These are phyloP conservation scores for Sarocladium kiliense DNA, from an alignment of 2,329 filamentous ascomycete species.

Conservation along the genomic window DNA sequence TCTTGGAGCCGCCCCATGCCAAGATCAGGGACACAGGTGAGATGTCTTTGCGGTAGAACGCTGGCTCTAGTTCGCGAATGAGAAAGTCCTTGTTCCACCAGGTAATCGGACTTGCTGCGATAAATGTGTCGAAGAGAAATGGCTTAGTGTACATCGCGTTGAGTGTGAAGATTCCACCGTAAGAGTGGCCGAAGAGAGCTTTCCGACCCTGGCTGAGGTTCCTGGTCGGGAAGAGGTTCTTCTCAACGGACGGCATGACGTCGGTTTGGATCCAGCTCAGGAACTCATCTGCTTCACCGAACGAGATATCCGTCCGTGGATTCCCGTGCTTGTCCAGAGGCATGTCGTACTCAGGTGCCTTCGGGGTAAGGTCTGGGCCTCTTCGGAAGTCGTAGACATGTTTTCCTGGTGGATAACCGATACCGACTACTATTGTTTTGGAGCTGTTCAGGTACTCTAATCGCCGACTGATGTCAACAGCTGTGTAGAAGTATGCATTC, in stretches of 20 bases:
- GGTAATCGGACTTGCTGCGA: slow-evolving; percentile 40
- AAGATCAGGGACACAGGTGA: slow-evolving; percentile 25
- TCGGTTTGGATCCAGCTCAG: slow-evolving; percentile 35
- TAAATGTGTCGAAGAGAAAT: slow-evolving; percentile 35
- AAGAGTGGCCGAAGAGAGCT: slow-evolving; percentile 44
- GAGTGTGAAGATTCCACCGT: slow-evolving; percentile 41
- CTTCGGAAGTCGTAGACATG: slow-evolving; percentile 24
- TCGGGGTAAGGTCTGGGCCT: slow-evolving; percentile 25
- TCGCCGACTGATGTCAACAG: slow-evolving; percentile 23
- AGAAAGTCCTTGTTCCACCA: slow-evolving; percentile 42
- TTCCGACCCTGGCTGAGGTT: slow-evolving; percentile 21
- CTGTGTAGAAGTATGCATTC: slow-evolving; percentile 29
- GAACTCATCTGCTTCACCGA: slow-evolving; percentile 39
- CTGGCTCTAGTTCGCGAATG: slow-evolving; percentile 22
- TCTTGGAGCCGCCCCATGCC: slow-evolving; percentile 25
- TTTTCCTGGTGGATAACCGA: slow-evolving; percentile 25
- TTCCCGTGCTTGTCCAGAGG: slow-evolving; percentile 19
- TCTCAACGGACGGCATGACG: slow-evolving; percentile 28
- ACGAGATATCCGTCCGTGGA: slow-evolving; percentile 19
- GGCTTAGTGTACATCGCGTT: slow-evolving; percentile 37
- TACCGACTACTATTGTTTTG: slow-evolving; percentile 24
- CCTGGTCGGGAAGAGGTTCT: slow-evolving; percentile 25
- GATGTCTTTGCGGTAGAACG: slow-evolving; percentile 17
- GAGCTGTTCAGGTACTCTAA: slow-evolving; percentile 20
- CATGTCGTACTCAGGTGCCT: slow-evolving; percentile 19